A percentile compares a stretch with the other conserved stretches of the same genome.
phyloP scores from a whole-genome alignment of 305 asterid species.

The Caryopteris hybrid region DNA sequence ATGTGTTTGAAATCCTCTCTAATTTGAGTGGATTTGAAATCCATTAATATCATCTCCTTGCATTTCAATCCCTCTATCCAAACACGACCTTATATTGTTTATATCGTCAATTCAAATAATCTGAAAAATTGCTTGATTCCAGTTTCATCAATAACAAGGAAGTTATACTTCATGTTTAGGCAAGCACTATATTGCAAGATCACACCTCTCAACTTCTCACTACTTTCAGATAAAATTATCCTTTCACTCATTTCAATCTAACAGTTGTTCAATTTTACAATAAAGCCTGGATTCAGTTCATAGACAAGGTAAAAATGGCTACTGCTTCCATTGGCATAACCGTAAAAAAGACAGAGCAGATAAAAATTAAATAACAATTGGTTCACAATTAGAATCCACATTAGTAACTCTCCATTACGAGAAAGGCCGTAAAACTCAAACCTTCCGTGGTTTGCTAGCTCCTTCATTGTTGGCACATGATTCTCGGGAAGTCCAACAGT shows the following conservation, averaged over 20 bases:
- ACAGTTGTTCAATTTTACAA: background rate
- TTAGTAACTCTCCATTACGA: background rate
- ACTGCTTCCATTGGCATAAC: background rate
- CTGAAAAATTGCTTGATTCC: background rate
- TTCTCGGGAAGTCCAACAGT: slow-evolving; percentile 64
- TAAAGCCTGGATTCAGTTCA: background rate
- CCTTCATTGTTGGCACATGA: slow-evolving; percentile 75
- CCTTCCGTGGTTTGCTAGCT: slow-evolving; percentile 79
- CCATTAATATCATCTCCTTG: too few relatives aligned
- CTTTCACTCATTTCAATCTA: background rate
- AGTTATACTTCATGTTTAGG: too few relatives aligned
- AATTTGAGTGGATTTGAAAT: too few relatives aligned
- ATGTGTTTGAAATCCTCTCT: too few relatives aligned
- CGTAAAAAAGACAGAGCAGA: background rate
- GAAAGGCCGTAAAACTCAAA: slow-evolving; percentile 20
- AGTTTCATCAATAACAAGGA: background rate
- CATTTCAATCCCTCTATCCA: too few relatives aligned
- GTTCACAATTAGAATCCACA: background rate
- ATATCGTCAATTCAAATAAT: background rate
- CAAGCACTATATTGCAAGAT: background rate
- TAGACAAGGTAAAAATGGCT: background rate
- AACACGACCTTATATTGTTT: background rate
- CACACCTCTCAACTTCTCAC: background rate
- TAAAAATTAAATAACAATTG: background rate
- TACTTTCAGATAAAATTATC: background rate